These are phyloP conservation scores for Triticum urartu DNA, from an alignment of 176 grass and related monocot species.

Conservation along the genomic window DNA sequence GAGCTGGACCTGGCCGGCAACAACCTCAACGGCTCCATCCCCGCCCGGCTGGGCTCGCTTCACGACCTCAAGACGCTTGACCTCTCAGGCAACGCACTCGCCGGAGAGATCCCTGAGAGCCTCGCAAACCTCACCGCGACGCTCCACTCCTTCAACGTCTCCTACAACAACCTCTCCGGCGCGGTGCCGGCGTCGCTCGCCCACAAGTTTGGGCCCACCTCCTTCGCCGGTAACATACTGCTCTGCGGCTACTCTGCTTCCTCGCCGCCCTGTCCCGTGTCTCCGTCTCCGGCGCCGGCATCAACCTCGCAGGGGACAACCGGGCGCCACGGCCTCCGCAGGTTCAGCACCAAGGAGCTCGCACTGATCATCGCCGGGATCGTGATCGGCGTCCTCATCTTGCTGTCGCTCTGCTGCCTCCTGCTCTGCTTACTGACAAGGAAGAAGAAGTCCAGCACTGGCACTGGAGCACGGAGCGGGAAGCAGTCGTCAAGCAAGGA, in stretches of 20 bases:
- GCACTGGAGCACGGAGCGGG: conserved; percentile 13
- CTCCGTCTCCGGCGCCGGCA: conserved; percentile 18
- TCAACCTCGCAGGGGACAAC: neutral
- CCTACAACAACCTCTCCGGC: conserved; percentile 43
- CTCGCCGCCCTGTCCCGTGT: neutral
- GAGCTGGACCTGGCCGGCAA: conserved; percentile 66
- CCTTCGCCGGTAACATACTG: neutral
- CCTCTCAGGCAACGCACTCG: conserved; percentile 55
- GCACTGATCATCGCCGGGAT: conserved; percentile 55
- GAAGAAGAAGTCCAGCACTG: conserved; percentile 24
- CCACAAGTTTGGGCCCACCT: neutral
- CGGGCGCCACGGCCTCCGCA: neutral
- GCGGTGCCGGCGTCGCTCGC: neutral
- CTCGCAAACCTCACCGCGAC: conserved; percentile 54
- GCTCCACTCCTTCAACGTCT: conserved; percentile 60
- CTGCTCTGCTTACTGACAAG: conserved; percentile 53
- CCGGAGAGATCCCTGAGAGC: conserved; percentile 53
- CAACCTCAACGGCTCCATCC: conserved; percentile 45
- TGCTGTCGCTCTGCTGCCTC: conserved; percentile 67
- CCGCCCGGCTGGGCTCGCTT: conserved; percentile 42
- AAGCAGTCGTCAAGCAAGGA: conserved; percentile 24
- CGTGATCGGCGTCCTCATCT: conserved; percentile 30
- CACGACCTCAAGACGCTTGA: conserved; percentile 53
- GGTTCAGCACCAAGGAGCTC: conserved; percentile 42
- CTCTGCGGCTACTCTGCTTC: conserved; percentile 26